Percentiles rank a stretch among this genome's conserved stretches.
phyloP scores from a whole-genome alignment of 768 basidiomycete species.

The Tricholoma sp. region DNA sequence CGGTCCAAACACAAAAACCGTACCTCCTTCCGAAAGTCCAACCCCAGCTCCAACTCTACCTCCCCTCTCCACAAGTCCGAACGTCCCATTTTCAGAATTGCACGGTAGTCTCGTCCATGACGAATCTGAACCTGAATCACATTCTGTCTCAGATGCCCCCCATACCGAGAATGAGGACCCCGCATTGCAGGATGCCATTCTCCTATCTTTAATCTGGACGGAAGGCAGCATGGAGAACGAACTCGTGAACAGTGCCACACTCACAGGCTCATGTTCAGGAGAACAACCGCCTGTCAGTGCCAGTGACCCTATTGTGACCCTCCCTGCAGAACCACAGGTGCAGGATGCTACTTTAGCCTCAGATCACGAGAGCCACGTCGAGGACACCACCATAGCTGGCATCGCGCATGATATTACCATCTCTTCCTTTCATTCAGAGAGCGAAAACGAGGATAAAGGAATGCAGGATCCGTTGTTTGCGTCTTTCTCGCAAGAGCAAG shows the following conservation, averaged over 20 bases:
- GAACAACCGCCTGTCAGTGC: background rate
- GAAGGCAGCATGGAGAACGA: background rate
- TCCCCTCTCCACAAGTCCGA: background rate
- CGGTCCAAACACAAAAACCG: background rate
- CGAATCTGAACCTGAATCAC: background rate
- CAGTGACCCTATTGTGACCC: background rate
- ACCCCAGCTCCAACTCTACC: background rate
- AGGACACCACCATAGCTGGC: background rate
- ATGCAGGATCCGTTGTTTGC: background rate
- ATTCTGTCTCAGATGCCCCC: background rate
- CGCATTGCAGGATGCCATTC: background rate
- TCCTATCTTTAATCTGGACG: background rate
- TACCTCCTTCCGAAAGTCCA: background rate
- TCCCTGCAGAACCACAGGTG: background rate
- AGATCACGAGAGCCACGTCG: background rate
- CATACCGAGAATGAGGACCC: background rate
- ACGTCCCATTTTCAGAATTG: background rate
- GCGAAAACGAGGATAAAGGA: background rate
- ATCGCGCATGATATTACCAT: background rate
- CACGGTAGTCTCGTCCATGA: background rate
- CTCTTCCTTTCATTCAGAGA: background rate
- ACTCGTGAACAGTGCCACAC: background rate
- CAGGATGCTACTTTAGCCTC: too few relatives aligned
- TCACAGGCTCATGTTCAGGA: background rate
- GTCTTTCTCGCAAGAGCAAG: background rate